phyloP scores from a whole-genome alignment of 495 filamentous ascomycete species.

The Hyphodiscus hymeniophilus region DNA sequence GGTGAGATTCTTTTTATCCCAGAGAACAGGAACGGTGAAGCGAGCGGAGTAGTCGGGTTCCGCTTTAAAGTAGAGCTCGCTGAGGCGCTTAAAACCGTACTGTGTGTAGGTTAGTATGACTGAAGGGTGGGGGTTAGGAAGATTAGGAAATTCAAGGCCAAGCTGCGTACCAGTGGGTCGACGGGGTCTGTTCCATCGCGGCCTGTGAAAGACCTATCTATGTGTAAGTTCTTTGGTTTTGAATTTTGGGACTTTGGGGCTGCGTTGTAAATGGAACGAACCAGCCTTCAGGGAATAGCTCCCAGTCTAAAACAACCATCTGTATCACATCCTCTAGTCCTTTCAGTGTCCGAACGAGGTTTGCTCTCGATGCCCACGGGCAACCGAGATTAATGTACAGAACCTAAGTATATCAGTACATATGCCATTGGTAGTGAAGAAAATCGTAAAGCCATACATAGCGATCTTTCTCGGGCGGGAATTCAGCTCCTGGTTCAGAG shows the following conservation, averaged over 20 bases:
- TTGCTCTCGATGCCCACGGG: conserved; percentile 51
- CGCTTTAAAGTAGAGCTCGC: conserved; percentile 59
- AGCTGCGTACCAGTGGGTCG: too few species aligned
- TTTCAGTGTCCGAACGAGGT: conserved; percentile 43
- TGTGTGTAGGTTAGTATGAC: conserved; percentile 47
- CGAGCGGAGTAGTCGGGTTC: conserved; percentile 59
- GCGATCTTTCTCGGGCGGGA: conserved; percentile 61
- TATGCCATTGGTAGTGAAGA: conserved; percentile 8
- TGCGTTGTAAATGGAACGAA: conserved; percentile 54
- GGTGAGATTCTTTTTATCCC: conserved; percentile 54
- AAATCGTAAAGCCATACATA: conserved; percentile 35
- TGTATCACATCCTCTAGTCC: conserved; percentile 44
- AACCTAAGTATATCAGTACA: background rate
- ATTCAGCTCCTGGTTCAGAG: conserved; percentile 50
- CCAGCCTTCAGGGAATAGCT: conserved; percentile 62
- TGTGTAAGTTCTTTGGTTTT: too few species aligned
- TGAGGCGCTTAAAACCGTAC: conserved; percentile 46
- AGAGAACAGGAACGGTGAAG: conserved; percentile 72
- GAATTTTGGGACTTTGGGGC: too few species aligned
- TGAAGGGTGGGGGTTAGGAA: conserved; percentile 4
- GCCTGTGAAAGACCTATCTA: too few species aligned
- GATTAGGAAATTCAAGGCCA: background rate
- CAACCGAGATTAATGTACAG: conserved; percentile 49
- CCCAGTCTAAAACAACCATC: conserved; percentile 51
- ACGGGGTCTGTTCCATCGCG: conserved; percentile 35